Evolutionary conservation across 805 yeast genomes (phyloP).

Genomic region (Pichia phayaonensis): DNA sequence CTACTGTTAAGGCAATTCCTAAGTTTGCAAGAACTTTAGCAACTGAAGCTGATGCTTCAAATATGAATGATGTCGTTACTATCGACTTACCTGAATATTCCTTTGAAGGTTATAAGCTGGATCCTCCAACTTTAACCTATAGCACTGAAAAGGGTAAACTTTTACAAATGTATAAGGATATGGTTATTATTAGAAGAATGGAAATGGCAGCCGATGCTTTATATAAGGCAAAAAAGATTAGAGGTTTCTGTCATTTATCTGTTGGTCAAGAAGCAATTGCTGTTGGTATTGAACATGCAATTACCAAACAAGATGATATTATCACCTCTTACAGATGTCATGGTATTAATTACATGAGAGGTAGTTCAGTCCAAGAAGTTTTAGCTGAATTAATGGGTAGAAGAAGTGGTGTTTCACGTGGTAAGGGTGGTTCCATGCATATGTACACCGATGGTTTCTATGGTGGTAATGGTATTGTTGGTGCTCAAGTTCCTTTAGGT

Average conservation of each 20-base stretch:
- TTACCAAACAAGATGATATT: slow-evolving; percentile 74
- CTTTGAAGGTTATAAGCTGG: slow-evolving; percentile 78
- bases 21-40: slow-evolving; percentile 20
- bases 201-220: slow-evolving; percentile 98
- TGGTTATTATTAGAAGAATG: slow-evolving; percentile 91
- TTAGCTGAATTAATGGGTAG: slow-evolving; percentile 96
- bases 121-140: slow-evolving; percentile 61
- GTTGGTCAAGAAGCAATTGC: slow-evolving; percentile 99
- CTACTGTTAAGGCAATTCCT: slow-evolving; percentile 5
- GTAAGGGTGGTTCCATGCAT: slow-evolving; percentile 99
- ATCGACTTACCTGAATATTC: slow-evolving; percentile 71
- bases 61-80: slow-evolving; percentile 21
- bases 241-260: slow-evolving; percentile 98
- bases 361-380: slow-evolving; percentile 82
- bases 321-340: slow-evolving; percentile 98
- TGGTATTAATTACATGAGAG: slow-evolving; percentile 96
- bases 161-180: slow-evolving; percentile 92
- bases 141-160: slow-evolving; percentile 75
- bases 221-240: slow-evolving; percentile 95
- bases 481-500: slow-evolving; percentile 98
- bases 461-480: slow-evolving; percentile 99
- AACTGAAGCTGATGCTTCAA: slow-evolving; percentile 20
- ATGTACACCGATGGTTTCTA: slow-evolving; percentile 92
- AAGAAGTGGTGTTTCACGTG: slow-evolving; percentile 89
- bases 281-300: slow-evolving; percentile 95